These are phyloP conservation scores for Candida jianshihensis DNA, from an alignment of 805 yeast genomes.

Conservation along the genomic window DNA sequence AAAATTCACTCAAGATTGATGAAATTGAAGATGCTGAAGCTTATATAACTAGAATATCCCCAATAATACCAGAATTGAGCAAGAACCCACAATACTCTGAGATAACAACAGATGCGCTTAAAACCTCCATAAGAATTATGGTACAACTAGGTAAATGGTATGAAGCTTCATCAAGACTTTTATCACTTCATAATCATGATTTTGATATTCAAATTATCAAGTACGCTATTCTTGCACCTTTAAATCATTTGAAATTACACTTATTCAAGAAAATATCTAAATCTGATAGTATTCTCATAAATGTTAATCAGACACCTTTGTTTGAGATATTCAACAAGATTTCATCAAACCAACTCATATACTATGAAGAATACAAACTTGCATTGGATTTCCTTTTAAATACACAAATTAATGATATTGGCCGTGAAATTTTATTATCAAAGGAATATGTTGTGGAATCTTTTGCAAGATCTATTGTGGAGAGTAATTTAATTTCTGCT, in stretches of 20 bases:
- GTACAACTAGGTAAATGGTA: slow-evolving; percentile 15
- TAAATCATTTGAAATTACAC: slow-evolving; percentile 7
- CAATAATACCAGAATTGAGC: slow-evolving; percentile 4
- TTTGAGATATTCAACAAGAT: slow-evolving; percentile 11
- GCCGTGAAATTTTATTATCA: slow-evolving; percentile 1
- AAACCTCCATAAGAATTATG: slow-evolving; percentile 12
- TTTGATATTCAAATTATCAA: slow-evolving; percentile 8
- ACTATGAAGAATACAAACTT: slow-evolving; percentile 8
- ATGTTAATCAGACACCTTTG: slow-evolving; percentile 6
- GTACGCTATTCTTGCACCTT: slow-evolving; percentile 10
- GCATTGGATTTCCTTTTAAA: slow-evolving; percentile 2
- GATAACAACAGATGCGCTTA: slow-evolving; percentile 3
- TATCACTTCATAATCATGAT: slow-evolving; percentile 7
- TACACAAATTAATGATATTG: slow-evolving; percentile 2
- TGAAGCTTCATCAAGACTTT: slow-evolving; percentile 15
- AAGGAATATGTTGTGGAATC: slow-evolving; percentile 2
- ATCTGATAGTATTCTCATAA: slow-evolving; percentile 4
- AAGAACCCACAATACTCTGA: not conserved
- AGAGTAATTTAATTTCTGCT: slow-evolving; percentile 14
- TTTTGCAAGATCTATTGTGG: slow-evolving; percentile 8
- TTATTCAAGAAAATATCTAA: slow-evolving; percentile 8
- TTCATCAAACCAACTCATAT: slow-evolving; percentile 8
- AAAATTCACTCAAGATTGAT: slow-evolving; percentile 6
- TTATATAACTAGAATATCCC: slow-evolving; percentile 15
- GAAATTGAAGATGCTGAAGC: slow-evolving; percentile 17